These are phyloP conservation scores for Collybia sordida DNA, from an alignment of 768 basidiomycete genomes.

Conservation along the genomic window DNA sequence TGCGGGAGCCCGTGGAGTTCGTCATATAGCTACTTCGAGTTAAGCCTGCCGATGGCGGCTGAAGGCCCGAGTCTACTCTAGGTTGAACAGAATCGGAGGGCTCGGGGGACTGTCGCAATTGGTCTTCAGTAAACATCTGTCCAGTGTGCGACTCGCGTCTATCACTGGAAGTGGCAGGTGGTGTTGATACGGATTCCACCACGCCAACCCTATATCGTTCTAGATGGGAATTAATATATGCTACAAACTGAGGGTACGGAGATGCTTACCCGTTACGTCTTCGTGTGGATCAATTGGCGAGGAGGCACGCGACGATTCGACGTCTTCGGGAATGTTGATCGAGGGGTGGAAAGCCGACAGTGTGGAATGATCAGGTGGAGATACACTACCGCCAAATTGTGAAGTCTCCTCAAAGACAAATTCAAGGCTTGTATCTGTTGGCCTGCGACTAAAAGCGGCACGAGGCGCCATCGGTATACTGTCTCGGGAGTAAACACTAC, in stretches of 20 bases:
- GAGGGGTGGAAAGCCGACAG: conserved; percentile 38
- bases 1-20: conserved; percentile 55
- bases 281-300: conserved; percentile 37
- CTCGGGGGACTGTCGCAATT: conserved; percentile 2
- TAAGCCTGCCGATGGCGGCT: conserved; percentile 30
- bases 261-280: conserved; percentile 39
- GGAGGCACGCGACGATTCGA: conserved; percentile 42
- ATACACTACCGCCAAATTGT: conserved; percentile 12
- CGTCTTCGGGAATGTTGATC: conserved; percentile 48
- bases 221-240: conserved; percentile 17
- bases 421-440: conserved; percentile 31
- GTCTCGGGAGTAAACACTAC: conserved; percentile 25
- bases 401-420: conserved; percentile 38
- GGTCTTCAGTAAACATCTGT: conserved; percentile 25
- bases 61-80: conserved; percentile 25
- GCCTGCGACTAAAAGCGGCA: conserved; percentile 18
- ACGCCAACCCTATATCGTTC: conserved; percentile 49
- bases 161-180: conserved; percentile 38
- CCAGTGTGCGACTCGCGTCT: conserved; percentile 40
- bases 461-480: conserved; percentile 12
- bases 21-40: conserved; percentile 62
- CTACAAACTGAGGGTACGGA: neutral
- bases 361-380: conserved; percentile 20
- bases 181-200: conserved; percentile 51
- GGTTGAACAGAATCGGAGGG: neutral